Base-by-base conservation (phyloP, 148 eudicot species). In the Rhododendron griersonianum region DNA sequence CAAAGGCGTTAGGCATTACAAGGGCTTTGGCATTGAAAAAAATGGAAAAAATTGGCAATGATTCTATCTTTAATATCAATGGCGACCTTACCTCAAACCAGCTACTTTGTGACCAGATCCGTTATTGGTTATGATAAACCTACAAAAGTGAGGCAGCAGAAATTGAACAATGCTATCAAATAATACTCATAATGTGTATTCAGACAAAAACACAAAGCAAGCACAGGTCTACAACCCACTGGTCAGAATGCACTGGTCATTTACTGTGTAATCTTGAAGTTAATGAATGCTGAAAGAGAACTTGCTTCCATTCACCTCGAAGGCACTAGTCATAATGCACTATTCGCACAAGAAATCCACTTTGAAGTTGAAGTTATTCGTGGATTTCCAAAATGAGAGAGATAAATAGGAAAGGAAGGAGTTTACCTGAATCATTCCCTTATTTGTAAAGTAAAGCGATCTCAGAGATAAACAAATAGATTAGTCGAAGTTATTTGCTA, bases 91-190 rank as follows among this genome's bases (percentile, higher is more conserved):
- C 80, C 96, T 94, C 86, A 92, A 85, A 53, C 98, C 98, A 84
- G 86, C 85, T 69, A 92, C 98, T 53, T 80, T 89, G 86, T 96
- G 98, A 83, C 99, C 99, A 53, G 98, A 92, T 84, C 98, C 98
- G 75, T 94, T 93, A 87, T 94, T 94, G 78, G 98, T 95, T 83
- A 96, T 90, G n/a, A 96, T 96, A 88, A 96, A 96, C 88, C 80
- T 76, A 76, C 25, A 76, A 76, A 76, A 76, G 48, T 21, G 25
- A 39, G 13, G 80, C 47, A 9, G 47, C 48, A 76, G 25, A 76
- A 76, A 39, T 15, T 16, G 48, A 76, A 76, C 25, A 18, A 76
- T 75, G 44, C 47, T 18, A 75, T 9, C 8, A 75, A 16, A 75
- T 76, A 7, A 76, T 16, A 39, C 45, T 41, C 48, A 76, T 10